Evolutionary conservation across 2,329 filamentous ascomycete genomes (phyloP), one percentile per base, ranked within the genome.

Genomic region (Ploettnerulaceae sp.): DNA sequence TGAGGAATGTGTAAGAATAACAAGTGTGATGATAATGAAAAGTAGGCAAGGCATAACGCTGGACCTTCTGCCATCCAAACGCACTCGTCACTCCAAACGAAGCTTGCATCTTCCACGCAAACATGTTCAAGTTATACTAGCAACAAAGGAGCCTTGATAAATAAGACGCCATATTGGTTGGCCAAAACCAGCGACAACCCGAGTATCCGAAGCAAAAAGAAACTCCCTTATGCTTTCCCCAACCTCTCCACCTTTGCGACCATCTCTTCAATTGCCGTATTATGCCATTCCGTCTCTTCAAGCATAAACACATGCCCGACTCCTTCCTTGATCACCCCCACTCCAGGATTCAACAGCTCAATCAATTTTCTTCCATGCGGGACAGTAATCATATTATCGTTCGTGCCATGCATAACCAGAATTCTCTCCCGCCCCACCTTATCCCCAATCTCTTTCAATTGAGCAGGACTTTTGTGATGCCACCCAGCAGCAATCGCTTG

Each of bases 401-500:
- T 67, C 0, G 76, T 82, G 6, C 89, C 89, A 65, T 95, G 89
- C 55, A 91, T 65, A 4, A 95, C 77, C 57, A 87, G 66, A 54
- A 95, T 90, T 24, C 88, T 71, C 54, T 84, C 77, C 43, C 86
- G 73, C 0, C 87, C 87, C 1, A 95, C 75, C 21, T 65, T 67
- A 55, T 89, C 80, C 0, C 75, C 84, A 52, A 95, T 71, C 51
- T 74, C 69, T 54, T 67, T 68, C 35, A 95, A 66, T 66, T 94
- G 83, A 49, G 69, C 74, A 0, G 76, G 64, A 9, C 74, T 79
- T 71, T 95, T 95, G 65, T 79, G 70, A 65, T 95, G 89, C 77
- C 86, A 87, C 0, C 81, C 85, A 0, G 84, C 86, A 1, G 89
- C 89, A 40, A 88, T 71, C 2, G 87, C 76, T 69, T 95, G 89